These are phyloP conservation scores for Lipomyces yamanashiensis DNA, from an alignment of 805 yeast species.

Conservation along the genomic window DNA sequence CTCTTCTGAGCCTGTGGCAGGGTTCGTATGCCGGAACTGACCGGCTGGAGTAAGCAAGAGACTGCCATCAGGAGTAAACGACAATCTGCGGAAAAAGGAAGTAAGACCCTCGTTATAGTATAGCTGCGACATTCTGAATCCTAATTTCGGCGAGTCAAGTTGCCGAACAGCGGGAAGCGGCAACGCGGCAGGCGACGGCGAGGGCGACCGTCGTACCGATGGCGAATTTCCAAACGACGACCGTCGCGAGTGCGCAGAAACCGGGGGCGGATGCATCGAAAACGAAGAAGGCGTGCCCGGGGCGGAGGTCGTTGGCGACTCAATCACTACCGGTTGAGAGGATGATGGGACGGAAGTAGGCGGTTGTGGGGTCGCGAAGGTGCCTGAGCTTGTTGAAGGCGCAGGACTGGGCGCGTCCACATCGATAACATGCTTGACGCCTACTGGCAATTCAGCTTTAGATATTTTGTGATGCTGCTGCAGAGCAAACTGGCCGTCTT, in stretches of 20 bases:
- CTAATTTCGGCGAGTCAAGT: constrained; percentile 46
- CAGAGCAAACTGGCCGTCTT: constrained; percentile 45
- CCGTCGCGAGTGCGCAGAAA: constrained; percentile 49
- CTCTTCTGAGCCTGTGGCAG: constrained; percentile 46
- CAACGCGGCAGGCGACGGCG: constrained; percentile 42
- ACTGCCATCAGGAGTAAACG: constrained; percentile 89
- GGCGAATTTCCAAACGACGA: constrained; percentile 50
- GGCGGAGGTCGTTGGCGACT: constrained; percentile 37
- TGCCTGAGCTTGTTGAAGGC: constrained; percentile 2
- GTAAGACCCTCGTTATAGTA: constrained; percentile 88
- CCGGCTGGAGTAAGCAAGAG: constrained; percentile 82
- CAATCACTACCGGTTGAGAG: constrained; percentile 19
- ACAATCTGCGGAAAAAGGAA: constrained; percentile 84
- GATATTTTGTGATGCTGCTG: constrained; percentile 54
- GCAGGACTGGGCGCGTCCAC: constrained; percentile 14
- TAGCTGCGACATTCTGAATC: constrained; percentile 46
- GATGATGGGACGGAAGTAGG: neutral
- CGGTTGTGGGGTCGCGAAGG: constrained; percentile 4
- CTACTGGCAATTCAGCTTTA: constrained; percentile 62
- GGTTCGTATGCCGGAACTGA: constrained; percentile 49
- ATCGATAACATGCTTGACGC: constrained; percentile 30
- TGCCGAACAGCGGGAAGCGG: constrained; percentile 57
- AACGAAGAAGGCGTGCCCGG: constrained; percentile 36
- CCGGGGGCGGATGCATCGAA: constrained; percentile 46
- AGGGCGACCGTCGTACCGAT: constrained; percentile 46